phyloP scores from a whole-genome alignment of 371 early-diverging fungal species.

The Conidiobolus incongruus region DNA sequence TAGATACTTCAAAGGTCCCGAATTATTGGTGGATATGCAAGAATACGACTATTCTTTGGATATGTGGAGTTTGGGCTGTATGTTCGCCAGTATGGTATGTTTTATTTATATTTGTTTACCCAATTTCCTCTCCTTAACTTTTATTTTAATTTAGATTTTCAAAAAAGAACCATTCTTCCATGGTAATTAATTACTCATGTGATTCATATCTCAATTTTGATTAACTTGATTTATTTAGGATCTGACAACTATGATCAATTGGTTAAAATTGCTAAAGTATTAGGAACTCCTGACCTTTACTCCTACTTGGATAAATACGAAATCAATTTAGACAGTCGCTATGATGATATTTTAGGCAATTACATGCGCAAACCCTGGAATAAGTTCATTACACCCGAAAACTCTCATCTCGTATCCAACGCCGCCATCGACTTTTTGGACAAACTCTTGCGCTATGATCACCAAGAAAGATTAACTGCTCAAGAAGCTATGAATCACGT shows the following conservation, averaged over 20 bases:
- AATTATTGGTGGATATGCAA: slow-evolving; percentile 93
- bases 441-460: slow-evolving; percentile 88
- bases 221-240: not conserved
- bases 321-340: slow-evolving; percentile 69
- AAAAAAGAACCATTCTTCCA: slow-evolving; percentile 98
- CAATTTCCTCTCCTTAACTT: not conserved
- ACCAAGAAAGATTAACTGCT: slow-evolving; percentile 86
- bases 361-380: slow-evolving; percentile 90
- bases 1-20: slow-evolving; percentile 98
- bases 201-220: not conserved
- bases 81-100: slow-evolving; percentile 91
- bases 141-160: slow-evolving; percentile 48
- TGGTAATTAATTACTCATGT: slow-evolving; percentile 25
- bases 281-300: slow-evolving; percentile 85
- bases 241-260: slow-evolving; percentile 93
- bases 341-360: slow-evolving; percentile 56
- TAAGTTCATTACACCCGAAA: slow-evolving; percentile 73
- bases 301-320: slow-evolving; percentile 89
- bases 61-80: slow-evolving; percentile 99
- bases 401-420: slow-evolving; percentile 68
- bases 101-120: not conserved
- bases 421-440: slow-evolving; percentile 91
- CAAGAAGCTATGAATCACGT: slow-evolving; percentile 89
- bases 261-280: slow-evolving; percentile 87
- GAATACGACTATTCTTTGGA: slow-evolving; percentile 98